Conservation (phyloP, 768 basidiomycete species). For the Pleurotus salmoneostramineus region DNA sequence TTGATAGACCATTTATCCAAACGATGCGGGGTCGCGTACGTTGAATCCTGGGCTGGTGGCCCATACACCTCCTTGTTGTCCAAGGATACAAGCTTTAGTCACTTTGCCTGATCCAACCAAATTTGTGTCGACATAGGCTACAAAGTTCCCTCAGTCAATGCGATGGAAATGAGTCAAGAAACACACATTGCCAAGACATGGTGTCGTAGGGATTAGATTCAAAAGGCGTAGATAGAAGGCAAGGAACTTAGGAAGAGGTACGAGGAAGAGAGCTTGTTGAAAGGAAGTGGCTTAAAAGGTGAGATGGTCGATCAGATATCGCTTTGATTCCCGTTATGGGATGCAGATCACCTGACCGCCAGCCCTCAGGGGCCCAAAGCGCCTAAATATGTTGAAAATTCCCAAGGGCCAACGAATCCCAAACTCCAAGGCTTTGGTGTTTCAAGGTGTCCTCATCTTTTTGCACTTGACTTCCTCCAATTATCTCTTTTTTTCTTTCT, state of each 20-base stretch:
- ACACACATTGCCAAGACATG: constrained; percentile 74
- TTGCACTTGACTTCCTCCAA: constrained; percentile 21
- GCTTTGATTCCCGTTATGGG: neutral
- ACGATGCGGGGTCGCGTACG: constrained; percentile 30
- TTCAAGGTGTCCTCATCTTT: neutral
- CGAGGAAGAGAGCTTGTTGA: neutral
- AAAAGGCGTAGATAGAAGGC: constrained; percentile 11
- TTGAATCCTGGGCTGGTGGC: constrained; percentile 55
- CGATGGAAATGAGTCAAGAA: neutral
- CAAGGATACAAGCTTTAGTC: constrained; percentile 73
- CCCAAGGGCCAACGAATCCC: neutral
- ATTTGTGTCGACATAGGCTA: constrained; percentile 81
- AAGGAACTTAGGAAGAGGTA: neutral
- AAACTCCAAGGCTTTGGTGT: neutral
- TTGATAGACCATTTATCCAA: neutral
- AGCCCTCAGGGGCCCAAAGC: neutral
- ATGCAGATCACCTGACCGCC: neutral
- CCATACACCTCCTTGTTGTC: constrained; percentile 75
- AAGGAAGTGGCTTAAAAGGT: neutral
- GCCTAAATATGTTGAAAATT: constrained; percentile 2
- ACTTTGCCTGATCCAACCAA: constrained; percentile 74
- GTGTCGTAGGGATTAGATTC: constrained; percentile 7
- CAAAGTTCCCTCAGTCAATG: constrained; percentile 1
- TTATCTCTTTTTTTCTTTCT: constrained; percentile 27
- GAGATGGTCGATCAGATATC: constrained; percentile 9